Base-by-base conservation (phyloP, 1,284 basidiomycete species). In the Pterula multifida region DNA sequence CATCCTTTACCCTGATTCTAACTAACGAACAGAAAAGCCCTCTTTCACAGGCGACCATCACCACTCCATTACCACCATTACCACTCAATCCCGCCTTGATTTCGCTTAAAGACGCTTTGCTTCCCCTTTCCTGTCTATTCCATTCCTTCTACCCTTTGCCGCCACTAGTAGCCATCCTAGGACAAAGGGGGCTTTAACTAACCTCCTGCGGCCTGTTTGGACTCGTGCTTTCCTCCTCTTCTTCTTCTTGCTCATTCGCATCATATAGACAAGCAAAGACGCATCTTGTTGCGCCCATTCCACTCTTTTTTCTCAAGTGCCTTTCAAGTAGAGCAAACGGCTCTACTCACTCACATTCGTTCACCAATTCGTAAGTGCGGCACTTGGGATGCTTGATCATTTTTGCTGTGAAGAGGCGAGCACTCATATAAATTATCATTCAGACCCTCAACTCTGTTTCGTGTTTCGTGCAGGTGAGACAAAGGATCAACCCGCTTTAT, bases 121-220 rank as follows among this genome's bases (percentile, higher is more conserved):
- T 32, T 32, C 15, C 28, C 28, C 6, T 32, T 32, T 6, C 28
- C 28, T 6, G 28, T 32, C 51, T 58, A 55, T 48, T 63, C 51
- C 59, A 55, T 48, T 63, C 55, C 51, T 49, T 53, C 56, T 52
- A 54, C 54, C 39, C 58, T 49, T 48, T 49, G 52, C 39, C 53
- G 51, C 56, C 54, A 53, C n/a, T 32, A 6, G 28, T 32, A 32
- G 28, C 6, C 28, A 32, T 32, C 28, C 28, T 32, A 15, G 15
- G 6, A 32, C 28, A 32, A 32, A 6, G 28, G 28, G 15, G 28
- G 28, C 28, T 32, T 32, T 32, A 32, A 32, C 28, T 32, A 32
- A 6, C 28, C 28, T 32, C 15, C 28, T 32, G 28, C 15, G 28
- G 28, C 28, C 28, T 32, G 28, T 15, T 15, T 32, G 15, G 28